A percentile compares a stretch with the other conserved stretches of the same genome.
Conservation (phyloP, 352 stramenopile species). For the Paralagenidium karlingii region DNA sequence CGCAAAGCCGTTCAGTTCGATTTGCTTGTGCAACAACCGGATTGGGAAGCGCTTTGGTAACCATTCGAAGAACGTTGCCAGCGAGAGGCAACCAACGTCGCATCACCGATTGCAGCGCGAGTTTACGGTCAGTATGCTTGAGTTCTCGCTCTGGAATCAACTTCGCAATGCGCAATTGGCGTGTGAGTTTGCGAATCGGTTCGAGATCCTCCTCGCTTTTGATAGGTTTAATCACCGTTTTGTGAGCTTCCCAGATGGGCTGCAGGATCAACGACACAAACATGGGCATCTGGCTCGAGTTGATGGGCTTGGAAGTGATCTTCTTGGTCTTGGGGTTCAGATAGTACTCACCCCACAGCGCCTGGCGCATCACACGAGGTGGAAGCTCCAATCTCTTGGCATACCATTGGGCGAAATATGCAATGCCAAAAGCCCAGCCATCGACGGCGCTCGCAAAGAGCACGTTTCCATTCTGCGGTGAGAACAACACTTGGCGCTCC, state of each 20-base stretch:
- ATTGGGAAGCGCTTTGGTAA: slow-evolving; percentile 72
- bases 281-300: slow-evolving; percentile 68
- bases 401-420: slow-evolving; percentile 63
- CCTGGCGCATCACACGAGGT: slow-evolving; percentile 42
- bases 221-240: slow-evolving; percentile 27
- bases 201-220: slow-evolving; percentile 33
- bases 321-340: slow-evolving; percentile 88
- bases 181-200: slow-evolving; percentile 41
- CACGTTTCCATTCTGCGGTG: slow-evolving; percentile 83
- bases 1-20: slow-evolving; percentile 57
- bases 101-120: slow-evolving; percentile 61
- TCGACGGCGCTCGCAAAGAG: slow-evolving; percentile 88
- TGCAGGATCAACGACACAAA: slow-evolving; percentile 89
- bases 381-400: slow-evolving; percentile 60
- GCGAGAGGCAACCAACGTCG: slow-evolving; percentile 85
- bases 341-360: slow-evolving; percentile 88
- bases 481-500: slow-evolving; percentile 78
- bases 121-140: slow-evolving; percentile 48
- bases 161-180: slow-evolving; percentile 53
- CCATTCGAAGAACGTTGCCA: slow-evolving; percentile 81
- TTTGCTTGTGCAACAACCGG: slow-evolving; percentile 58
- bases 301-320: slow-evolving; percentile 68
- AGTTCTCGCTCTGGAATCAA: slow-evolving; percentile 57
- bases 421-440: slow-evolving; percentile 88
- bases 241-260: slow-evolving; percentile 85